Evolutionary conservation across 1,139 yeast genomes (phyloP), one percentile per base, ranked within the genome.

Genomic region (Lodderomyces orthopsilosis): DNA sequence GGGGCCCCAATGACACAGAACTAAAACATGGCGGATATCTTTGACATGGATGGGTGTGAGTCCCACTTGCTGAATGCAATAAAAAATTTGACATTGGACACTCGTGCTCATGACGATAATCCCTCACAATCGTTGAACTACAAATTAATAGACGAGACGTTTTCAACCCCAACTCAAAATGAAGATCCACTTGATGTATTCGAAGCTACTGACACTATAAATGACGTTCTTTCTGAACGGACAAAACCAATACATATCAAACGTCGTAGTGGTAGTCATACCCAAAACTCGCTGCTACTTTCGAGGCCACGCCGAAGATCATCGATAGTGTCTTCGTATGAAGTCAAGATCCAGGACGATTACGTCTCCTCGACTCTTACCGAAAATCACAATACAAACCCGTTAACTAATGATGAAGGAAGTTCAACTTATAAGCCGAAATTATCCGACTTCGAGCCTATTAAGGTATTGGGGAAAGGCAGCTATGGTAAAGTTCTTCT

Each of bases 401-500:
- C 13, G 2, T 6, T 13, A 3, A 13, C 9, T 5, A n/a, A 5
- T 27, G 17, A 27, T n/a, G 32, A 27, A 13, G 17, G 32, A 27
- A 27, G 8, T 5, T 27, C 17, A 3, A 13, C 9, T 15, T 61
- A 59, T 46, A 59, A 55, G 47, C 75, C 77, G 3, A 61, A 60
- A 15, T 57, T 74, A 10, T 54, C 70, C 1, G 96, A 90, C 59
- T 90, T 90, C 55, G 83, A 78, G 50, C 86, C 87, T 2, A 65
- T 90, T 9, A 85, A 82, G 60, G 94, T 89, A 0, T 68, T 90
- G n/a, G 97, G 97, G 0, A 80, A 83, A 50, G 97, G 97, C 2
- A 90, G 96, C 1, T 90, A 88, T 55, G 97, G 98, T 5, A 89
- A 88, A 59, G 98, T 90, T 2, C 59, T 88, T 17, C 65, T 90